These are phyloP conservation scores for Mycena alexandri DNA, from an alignment of 768 basidiomycete genomes.

Conservation along the genomic window DNA sequence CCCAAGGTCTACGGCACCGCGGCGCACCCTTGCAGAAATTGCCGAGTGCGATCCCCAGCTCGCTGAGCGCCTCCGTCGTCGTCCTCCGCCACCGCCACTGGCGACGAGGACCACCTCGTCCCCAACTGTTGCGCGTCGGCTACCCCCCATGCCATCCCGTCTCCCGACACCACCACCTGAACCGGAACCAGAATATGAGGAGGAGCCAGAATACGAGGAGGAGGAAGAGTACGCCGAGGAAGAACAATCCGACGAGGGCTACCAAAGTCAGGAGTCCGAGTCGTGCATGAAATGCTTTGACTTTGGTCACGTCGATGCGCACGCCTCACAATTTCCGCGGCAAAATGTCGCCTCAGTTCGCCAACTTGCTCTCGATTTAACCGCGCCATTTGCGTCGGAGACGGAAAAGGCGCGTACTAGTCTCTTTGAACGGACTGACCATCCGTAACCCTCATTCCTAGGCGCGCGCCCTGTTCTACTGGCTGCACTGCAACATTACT, in stretches of 20 bases:
- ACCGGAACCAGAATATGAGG: constrained; percentile 38
- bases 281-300: constrained; percentile 59
- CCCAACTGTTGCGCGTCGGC: constrained; percentile 39
- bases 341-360: constrained; percentile 53
- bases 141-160: constrained; percentile 48
- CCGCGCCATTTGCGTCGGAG: constrained; percentile 56
- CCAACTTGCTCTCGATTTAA: constrained; percentile 55
- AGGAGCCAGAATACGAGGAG: constrained; percentile 31
- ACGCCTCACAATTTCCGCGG: constrained; percentile 59
- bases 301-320: constrained; percentile 57
- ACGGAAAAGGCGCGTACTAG: constrained; percentile 51
- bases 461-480: constrained; percentile 58
- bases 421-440: too few species aligned
- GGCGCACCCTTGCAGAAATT: background rate
- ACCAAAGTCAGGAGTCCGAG: constrained; percentile 26
- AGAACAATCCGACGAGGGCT: constrained; percentile 28
- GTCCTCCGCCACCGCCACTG: constrained; percentile 28
- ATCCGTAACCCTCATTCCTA: too few species aligned
- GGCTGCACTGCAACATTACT: constrained; percentile 61
- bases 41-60: constrained; percentile 24
- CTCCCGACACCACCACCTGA: constrained; percentile 49
- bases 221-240: constrained; percentile 6
- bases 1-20: background rate
- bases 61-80: constrained; percentile 22
- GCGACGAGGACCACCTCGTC: constrained; percentile 20